Evolutionary conservation across 2,329 filamentous ascomycete species (phyloP).

Genomic region (Diplodia sapinea): DNA sequence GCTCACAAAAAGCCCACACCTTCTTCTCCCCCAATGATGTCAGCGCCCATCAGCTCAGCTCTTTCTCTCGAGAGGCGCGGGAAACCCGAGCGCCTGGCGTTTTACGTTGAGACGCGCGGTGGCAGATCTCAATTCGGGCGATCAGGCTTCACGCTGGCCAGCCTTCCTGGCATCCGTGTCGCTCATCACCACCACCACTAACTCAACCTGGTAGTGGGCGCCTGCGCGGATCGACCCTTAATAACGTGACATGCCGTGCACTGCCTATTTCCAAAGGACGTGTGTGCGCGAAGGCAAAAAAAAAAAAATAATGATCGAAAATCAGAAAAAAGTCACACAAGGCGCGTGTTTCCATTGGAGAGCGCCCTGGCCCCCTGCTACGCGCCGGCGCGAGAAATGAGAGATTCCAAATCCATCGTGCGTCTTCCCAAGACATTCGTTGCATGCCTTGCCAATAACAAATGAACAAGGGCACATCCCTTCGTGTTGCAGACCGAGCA

Average conservation of each 20-base stretch:
- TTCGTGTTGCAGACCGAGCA: not conserved
- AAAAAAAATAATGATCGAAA: not conserved
- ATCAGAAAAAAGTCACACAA: not conserved
- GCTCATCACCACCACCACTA: not conserved
- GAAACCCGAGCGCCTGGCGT: slow-evolving; percentile 1
- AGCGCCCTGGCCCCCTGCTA: not conserved
- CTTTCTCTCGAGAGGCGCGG: not conserved
- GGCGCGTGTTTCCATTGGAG: not conserved
- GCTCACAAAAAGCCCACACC: not conserved
- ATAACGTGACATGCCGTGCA: not conserved
- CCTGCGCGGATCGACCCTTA: not conserved
- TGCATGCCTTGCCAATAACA: slow-evolving; percentile 21
- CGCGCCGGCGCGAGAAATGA: slow-evolving; percentile 25
- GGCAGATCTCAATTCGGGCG: slow-evolving; percentile 17
- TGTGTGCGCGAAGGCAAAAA: not conserved
- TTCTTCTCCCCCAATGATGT: slow-evolving; percentile 17
- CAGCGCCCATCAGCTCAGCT: slow-evolving; percentile 5
- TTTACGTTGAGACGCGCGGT: slow-evolving; percentile 25
- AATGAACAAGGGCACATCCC: slow-evolving; percentile 16
- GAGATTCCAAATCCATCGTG: slow-evolving; percentile 25
- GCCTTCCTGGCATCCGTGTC: not conserved
- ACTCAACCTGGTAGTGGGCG: not conserved
- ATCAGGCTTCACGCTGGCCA: not conserved
- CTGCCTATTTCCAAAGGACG: not conserved
- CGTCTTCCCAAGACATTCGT: slow-evolving; percentile 8